phyloP scores from a whole-genome alignment of 768 basidiomycete genomes.

The Chlorophyllum brunneum region DNA sequence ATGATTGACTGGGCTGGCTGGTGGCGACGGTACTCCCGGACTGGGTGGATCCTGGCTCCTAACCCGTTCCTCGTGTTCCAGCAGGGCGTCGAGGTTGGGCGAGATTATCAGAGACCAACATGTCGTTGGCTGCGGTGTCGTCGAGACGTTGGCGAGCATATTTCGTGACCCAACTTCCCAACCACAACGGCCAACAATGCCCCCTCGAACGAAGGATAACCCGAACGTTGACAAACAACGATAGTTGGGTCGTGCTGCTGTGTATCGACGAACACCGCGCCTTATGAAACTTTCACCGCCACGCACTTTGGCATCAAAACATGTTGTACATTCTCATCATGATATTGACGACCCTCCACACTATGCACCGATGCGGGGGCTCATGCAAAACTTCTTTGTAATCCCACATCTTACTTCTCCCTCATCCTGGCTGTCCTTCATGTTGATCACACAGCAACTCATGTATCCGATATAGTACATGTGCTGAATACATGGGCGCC shows the following conservation, averaged over 20 bases:
- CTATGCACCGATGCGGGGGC: too few species aligned
- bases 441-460: constrained; percentile 1
- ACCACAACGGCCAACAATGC: too few species aligned
- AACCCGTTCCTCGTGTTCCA: constrained; percentile 54
- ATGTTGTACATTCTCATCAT: neutral
- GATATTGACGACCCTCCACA: neutral
- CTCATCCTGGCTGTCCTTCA: neutral
- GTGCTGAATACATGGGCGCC: too few species aligned
- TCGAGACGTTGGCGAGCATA: neutral
- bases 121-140: neutral
- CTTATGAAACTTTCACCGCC: too few species aligned
- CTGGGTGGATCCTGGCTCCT: constrained; percentile 22
- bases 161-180: too few species aligned
- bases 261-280: too few species aligned
- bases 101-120: constrained; percentile 44
- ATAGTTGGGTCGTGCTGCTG: too few species aligned
- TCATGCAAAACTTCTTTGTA: neutral
- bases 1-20: neutral
- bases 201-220: too few species aligned
- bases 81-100: constrained; percentile 54
- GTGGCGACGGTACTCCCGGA: constrained; percentile 6
- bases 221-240: too few species aligned
- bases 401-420: neutral
- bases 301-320: neutral
- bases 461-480: too few species aligned